Base-by-base conservation (phyloP, 805 yeast species). In the Lipomyces lipofer region DNA sequence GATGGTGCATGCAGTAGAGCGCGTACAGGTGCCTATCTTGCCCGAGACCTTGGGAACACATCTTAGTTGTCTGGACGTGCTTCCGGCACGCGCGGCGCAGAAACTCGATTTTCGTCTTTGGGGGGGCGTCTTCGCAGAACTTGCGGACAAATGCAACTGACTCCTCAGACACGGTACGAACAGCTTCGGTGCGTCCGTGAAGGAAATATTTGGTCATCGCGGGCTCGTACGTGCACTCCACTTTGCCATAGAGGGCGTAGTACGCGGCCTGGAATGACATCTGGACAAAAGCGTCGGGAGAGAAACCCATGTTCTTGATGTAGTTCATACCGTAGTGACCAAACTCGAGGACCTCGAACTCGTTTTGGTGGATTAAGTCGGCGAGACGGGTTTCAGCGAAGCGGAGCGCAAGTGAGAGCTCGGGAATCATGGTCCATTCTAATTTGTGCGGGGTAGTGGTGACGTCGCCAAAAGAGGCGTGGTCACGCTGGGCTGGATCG, bases 281-380 rank as follows among this genome's bases (percentile, higher is more conserved):
- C 69, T 90, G 97, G 35, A 86, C 85, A 71, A 86, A 90, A 0
- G 97, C 97, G 75, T 90, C 97, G 0, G 97, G 97, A 1, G 95
- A 86, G 69, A 84, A 84, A 58, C 89, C 91, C 82, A 88, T 84
- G 54, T 81, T 81, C 68, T 90, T 90, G 67, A 90, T 89, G 54
- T 81, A 78, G 49, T 84, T 81, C 63, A 88, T 80, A 36, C 97
- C 97, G 51, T 69, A 71, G 43, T 60, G 62, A 52, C 80, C 78
- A 70, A 86, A 90, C 69, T 88, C 92, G 54, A 90, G 72, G 24
- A 85, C 86, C 49, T 83, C 84, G 68, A 90, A 88, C 68, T 90
- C 97, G 68, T 89, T 88, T 67, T 90, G 97, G 57, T 87, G 84
- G 59, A 90, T 90, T 66, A 90, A 76, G 70, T 90, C 97, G 40